A percentile compares a stretch with the other conserved stretches of the same genome.
phyloP scores from a whole-genome alignment of 164 flowering plant genomes.

The Dillenia suffruticosa region DNA sequence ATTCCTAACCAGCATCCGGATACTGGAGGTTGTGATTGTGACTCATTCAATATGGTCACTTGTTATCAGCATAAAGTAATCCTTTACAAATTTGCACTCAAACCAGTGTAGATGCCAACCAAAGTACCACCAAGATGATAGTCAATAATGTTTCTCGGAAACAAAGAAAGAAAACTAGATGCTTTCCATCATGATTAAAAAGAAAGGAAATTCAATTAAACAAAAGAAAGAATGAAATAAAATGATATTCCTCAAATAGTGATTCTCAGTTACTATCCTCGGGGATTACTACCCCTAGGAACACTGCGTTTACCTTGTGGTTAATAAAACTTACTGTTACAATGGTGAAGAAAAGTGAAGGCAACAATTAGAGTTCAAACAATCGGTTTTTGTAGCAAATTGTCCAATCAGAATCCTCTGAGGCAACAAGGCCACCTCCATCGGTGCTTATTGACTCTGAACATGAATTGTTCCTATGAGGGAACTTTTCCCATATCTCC shows the following conservation, averaged over 20 bases:
- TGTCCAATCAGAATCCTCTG: constrained; percentile 76
- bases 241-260: background rate
- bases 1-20: too few relatives aligned
- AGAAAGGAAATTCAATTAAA: background rate
- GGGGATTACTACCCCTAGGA: background rate
- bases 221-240: background rate
- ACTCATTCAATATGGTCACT: too few relatives aligned
- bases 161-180: too few relatives aligned
- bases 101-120: too few relatives aligned
- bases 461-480: constrained; percentile 24
- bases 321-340: constrained; percentile 3
- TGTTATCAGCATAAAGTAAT: too few relatives aligned
- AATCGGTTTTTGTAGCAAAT: constrained; percentile 50
- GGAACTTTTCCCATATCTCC: constrained; percentile 19
- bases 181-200: too few relatives aligned
- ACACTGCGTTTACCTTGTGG: background rate
- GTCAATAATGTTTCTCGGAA: too few relatives aligned
- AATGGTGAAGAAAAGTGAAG: constrained; percentile 2
- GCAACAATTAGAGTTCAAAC: constrained; percentile 27
- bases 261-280: constrained; percentile 3
- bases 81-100: too few relatives aligned
- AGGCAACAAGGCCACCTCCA: constrained; percentile 51
- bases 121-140: too few relatives aligned
- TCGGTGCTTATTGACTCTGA: constrained; percentile 77
- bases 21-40: too few relatives aligned